phyloP scores from a whole-genome alignment of 2,329 filamentous ascomycete genomes.

The Penicillium sp. region DNA sequence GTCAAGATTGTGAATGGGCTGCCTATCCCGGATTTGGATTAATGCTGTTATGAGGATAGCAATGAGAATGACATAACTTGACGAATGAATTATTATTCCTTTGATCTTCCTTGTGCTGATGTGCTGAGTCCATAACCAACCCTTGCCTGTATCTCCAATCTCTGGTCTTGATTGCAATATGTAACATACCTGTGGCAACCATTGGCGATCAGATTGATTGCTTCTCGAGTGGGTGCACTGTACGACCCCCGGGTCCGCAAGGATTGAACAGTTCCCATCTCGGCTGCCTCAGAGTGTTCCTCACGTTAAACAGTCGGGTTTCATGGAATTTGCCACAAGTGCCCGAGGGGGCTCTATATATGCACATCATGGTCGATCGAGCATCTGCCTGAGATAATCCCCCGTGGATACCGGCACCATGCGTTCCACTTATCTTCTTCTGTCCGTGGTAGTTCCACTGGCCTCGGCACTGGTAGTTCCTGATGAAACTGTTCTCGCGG shows the following conservation, averaged over 20 bases:
- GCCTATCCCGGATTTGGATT: conserved; percentile 25
- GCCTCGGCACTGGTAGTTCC: conserved; percentile 14
- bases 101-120: no score
- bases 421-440: conserved; percentile 3
- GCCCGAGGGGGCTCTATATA: conserved; percentile 4
- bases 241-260: background rate
- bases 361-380: background rate
- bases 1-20: conserved; percentile 60
- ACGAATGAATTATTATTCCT: no score
- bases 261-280: background rate
- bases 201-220: background rate
- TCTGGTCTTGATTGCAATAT: background rate
- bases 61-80: background rate
- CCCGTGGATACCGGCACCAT: background rate
- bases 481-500: conserved; percentile 9
- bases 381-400: background rate
- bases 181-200: background rate
- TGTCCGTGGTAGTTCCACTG: background rate
- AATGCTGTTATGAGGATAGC: background rate
- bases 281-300: background rate
- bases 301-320: background rate
- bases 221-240: background rate
- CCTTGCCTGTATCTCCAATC: background rate
- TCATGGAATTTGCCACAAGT: background rate
- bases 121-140: background rate